Evolutionary conservation across 768 basidiomycete species (phyloP).

Genomic region (Auricularia heimuer): DNA sequence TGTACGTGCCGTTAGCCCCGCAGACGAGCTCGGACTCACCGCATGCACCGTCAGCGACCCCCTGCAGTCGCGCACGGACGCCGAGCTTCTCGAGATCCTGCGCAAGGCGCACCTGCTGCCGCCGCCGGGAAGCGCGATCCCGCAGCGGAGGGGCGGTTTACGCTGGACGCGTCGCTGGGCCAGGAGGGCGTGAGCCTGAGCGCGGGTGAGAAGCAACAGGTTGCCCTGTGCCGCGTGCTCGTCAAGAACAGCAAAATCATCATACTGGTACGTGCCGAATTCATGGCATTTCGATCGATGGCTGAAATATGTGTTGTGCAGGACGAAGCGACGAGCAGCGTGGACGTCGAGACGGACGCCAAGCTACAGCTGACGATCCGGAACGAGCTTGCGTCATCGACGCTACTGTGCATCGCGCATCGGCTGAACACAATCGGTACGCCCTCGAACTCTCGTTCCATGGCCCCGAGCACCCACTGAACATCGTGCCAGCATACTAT

Average conservation of each 20-base stretch:
- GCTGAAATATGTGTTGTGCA: too few relatives aligned
- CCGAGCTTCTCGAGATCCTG: slow-evolving; percentile 51
- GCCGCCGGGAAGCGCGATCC: slow-evolving; percentile 33
- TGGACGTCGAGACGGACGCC: slow-evolving; percentile 54
- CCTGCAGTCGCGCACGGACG: slow-evolving; percentile 41
- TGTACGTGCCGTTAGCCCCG: slow-evolving; percentile 18
- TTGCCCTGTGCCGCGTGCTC: slow-evolving; percentile 51
- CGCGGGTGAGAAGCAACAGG: slow-evolving; percentile 58
- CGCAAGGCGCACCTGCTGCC: slow-evolving; percentile 54
- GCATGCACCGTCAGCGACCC: slow-evolving; percentile 36
- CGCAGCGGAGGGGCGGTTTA: slow-evolving; percentile 51
- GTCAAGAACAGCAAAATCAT: slow-evolving; percentile 53
- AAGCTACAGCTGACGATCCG: slow-evolving; percentile 58
- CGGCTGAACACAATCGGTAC: slow-evolving; percentile 45
- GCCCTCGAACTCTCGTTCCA: not conserved
- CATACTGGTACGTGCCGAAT: slow-evolving; percentile 31
- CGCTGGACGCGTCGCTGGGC: slow-evolving; percentile 47
- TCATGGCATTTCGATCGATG: too few relatives aligned
- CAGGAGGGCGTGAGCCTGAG: slow-evolving; percentile 60
- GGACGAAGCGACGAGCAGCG: slow-evolving; percentile 57
- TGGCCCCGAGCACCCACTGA: slow-evolving; percentile 1
- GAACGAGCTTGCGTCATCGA: slow-evolving; percentile 44
- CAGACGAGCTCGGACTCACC: not conserved
- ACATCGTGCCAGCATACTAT: slow-evolving; percentile 37
- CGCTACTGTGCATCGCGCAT: slow-evolving; percentile 49